Evolutionary conservation across 805 yeast species (phyloP), one percentile per base, ranked within the genome.

Genomic region (Metschnikowia orientalis): DNA sequence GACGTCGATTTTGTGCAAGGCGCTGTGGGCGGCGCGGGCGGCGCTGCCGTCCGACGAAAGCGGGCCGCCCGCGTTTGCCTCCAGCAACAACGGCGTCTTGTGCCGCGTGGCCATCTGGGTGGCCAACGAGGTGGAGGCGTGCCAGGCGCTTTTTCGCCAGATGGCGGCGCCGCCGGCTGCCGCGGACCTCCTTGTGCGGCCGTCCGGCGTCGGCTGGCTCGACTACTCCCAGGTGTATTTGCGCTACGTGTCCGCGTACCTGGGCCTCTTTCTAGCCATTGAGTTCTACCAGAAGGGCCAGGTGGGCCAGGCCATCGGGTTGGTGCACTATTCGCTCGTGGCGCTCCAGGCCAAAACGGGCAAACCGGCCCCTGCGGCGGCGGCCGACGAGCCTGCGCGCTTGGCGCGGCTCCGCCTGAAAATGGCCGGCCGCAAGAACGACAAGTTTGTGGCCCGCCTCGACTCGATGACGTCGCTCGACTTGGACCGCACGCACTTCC

Each of bases 291-390:
- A 69, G 38, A 59, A 69, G 29, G 56, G 59, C 32, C 58, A 63
- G 23, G 32, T 71, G 12, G 77, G 77, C 6, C 57, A 56, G n/a
- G 65, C 72, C 4, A 56, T 71, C 23, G 77, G 75, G 2, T 53
- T 69, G 19, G 44, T 71, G 3, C 63, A 68, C 36, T 55, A 53
- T 27, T 41, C 67, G 14, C 47, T 67, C 8, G 38, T 66, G 8
- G 46, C 51, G 18, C 48, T 67, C 15, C 72, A 67, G 38, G 59
- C 61, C 32, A 63, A 61, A 39, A 28, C 32, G 28, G 13, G 34
- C 15, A 36, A 41, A 10, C 13, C 26, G 3, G 20, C 12, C 19
- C 34, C 24, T n/a, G 18, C 23, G 8, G 8, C 30, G 7, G n/a
- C 20, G 9, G 13, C 26, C 6, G 26, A 15, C 3, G 27, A 39